Percentiles rank a stretch among this genome's conserved stretches.
Evolutionary conservation across 306 rosid genomes (phyloP).

Genomic region (Rubus parviflorus): DNA sequence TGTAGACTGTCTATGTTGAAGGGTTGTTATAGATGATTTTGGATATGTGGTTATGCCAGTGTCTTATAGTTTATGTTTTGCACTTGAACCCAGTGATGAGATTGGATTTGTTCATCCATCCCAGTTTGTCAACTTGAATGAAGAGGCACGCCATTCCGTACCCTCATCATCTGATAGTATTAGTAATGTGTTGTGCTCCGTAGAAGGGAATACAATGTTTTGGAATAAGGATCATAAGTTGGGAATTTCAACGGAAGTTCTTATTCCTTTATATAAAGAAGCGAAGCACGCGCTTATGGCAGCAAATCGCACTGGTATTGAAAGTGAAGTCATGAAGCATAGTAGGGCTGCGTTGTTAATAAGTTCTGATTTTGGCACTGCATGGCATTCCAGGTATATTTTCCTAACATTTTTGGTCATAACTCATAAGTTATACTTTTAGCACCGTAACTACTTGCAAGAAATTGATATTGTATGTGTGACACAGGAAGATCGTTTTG

Average conservation of each 20-base stretch:
- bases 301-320: slow-evolving; percentile 34
- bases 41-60: neutral
- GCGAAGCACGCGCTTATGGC: slow-evolving; percentile 57
- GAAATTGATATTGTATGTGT: slow-evolving; percentile 1
- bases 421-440: neutral
- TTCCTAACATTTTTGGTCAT: neutral
- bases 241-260: slow-evolving; percentile 67
- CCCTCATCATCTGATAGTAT: slow-evolving; percentile 27
- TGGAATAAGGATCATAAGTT: slow-evolving; percentile 79
- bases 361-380: slow-evolving; percentile 81
- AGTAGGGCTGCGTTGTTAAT: slow-evolving; percentile 69
- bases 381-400: slow-evolving; percentile 86
- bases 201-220: slow-evolving; percentile 32
- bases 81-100: slow-evolving; percentile 63
- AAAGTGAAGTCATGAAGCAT: slow-evolving; percentile 59
- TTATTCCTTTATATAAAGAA: slow-evolving; percentile 57
- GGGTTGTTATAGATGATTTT: slow-evolving; percentile 1
- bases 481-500: slow-evolving; percentile 60
- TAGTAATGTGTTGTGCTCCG: slow-evolving; percentile 26
- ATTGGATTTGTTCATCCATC: slow-evolving; percentile 85
- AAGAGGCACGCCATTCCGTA: slow-evolving; percentile 37
- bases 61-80: slow-evolving; percentile 20
- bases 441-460: neutral
- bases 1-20: neutral
- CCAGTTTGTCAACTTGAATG: slow-evolving; percentile 52